A percentile compares a stretch with the other conserved stretches of the same genome.
phyloP scores from a whole-genome alignment of 2,329 filamentous ascomycete genomes.

The Colletotrichum filicis region DNA sequence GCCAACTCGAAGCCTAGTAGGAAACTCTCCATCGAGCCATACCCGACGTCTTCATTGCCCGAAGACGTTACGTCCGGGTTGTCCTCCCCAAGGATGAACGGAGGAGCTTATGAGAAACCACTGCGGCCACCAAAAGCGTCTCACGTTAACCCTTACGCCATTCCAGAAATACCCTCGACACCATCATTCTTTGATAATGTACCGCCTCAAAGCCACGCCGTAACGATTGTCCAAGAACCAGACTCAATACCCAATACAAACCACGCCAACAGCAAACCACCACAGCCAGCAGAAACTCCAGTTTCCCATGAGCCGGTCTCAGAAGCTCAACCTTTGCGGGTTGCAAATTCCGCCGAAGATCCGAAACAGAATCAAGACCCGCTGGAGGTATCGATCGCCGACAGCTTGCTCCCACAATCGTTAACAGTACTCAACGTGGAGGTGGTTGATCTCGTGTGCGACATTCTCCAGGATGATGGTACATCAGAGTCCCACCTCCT shows the following conservation, averaged over 20 bases:
- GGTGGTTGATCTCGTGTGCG: conserved; percentile 69
- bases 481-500: conserved; percentile 62
- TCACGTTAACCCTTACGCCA: conserved; percentile 40
- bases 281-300: neutral
- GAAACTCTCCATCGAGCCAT: conserved; percentile 44
- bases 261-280: neutral
- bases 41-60: conserved; percentile 37
- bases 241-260: conserved; percentile 13
- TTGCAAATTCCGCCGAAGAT: neutral
- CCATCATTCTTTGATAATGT: conserved; percentile 53
- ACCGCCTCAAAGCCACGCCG: conserved; percentile 37
- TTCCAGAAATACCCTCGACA: conserved; percentile 49
- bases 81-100: conserved; percentile 44
- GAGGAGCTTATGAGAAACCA: conserved; percentile 48
- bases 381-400: conserved; percentile 39
- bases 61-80: conserved; percentile 46
- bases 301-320: neutral
- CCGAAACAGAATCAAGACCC: conserved; percentile 32
- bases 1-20: conserved; percentile 43
- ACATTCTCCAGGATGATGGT: conserved; percentile 67
- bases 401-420: conserved; percentile 64
- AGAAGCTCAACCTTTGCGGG: neutral
- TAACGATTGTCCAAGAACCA: conserved; percentile 27
- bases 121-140: conserved; percentile 43
- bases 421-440: conserved; percentile 64